Conservation (phyloP, 163 green algal species). For the Scenedesmus sp. region DNA sequence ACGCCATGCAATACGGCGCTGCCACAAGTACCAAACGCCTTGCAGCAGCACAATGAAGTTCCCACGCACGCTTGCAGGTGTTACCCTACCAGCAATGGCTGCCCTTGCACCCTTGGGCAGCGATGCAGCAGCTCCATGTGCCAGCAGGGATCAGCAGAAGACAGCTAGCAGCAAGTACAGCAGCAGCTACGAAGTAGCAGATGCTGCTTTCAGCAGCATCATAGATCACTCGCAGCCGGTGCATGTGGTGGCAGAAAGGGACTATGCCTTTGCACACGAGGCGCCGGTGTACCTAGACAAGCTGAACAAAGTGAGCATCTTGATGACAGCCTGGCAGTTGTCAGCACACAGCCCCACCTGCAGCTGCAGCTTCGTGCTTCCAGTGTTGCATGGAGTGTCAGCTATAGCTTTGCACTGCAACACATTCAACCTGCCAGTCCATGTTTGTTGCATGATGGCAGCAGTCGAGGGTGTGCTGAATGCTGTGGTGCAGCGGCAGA, state of each 20-base stretch:
- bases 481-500: too few relatives aligned
- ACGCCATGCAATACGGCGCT: neutral
- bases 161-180: constrained; percentile 23
- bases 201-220: constrained; percentile 23
- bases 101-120: neutral
- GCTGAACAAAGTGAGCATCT: constrained; percentile 19
- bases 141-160: constrained; percentile 1
- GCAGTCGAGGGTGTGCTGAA: too few relatives aligned
- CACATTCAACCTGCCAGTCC: too few relatives aligned
- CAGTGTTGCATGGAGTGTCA: too few relatives aligned
- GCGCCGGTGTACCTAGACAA: constrained; percentile 24
- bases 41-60: constrained; percentile 16
- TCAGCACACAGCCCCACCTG: too few relatives aligned
- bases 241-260: constrained; percentile 1
- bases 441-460: too few relatives aligned
- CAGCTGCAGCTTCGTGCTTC: neutral
- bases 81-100: neutral
- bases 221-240: neutral
- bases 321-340: too few relatives aligned
- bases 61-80: neutral
- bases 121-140: neutral
- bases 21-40: neutral
- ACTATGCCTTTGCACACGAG: constrained; percentile 43
- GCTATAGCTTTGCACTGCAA: too few relatives aligned
- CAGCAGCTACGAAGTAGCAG: constrained; percentile 4